Conservation (phyloP, 1,284 basidiomycete species). For the Xanthoconium separans region DNA sequence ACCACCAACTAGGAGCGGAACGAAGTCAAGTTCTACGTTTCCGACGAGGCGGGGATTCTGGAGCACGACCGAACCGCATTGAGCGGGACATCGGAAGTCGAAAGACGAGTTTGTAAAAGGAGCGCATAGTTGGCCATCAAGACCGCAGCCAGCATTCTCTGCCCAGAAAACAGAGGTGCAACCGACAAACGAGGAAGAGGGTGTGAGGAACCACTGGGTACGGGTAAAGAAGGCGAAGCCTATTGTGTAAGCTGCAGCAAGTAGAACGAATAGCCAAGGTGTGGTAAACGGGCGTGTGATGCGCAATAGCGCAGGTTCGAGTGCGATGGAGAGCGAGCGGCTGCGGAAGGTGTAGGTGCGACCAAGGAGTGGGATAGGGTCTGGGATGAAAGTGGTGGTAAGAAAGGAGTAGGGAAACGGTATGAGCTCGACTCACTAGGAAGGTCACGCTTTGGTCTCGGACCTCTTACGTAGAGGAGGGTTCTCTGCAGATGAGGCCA, state of each 20-base stretch:
- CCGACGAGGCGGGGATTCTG: constrained; percentile 82
- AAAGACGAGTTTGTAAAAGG: constrained; percentile 66
- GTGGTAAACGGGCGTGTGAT: constrained; percentile 50
- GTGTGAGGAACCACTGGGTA: constrained; percentile 70
- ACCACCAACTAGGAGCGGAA: constrained; percentile 82
- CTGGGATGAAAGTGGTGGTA: constrained; percentile 35
- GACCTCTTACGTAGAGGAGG: constrained; percentile 52
- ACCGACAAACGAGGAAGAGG: constrained; percentile 57
- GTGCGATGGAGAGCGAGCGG: constrained; percentile 39
- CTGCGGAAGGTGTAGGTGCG: constrained; percentile 42
- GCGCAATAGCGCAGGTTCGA: constrained; percentile 55
- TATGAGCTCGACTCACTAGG: constrained; percentile 25
- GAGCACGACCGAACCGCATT: constrained; percentile 65
- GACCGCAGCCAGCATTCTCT: constrained; percentile 71
- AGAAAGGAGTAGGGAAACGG: constrained; percentile 3
- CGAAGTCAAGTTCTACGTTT: constrained; percentile 58
- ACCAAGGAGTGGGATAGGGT: constrained; percentile 54
- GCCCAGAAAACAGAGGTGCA: constrained; percentile 75
- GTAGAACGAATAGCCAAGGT: constrained; percentile 53
- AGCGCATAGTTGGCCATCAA: constrained; percentile 66
- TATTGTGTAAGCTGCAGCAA: constrained; percentile 67
- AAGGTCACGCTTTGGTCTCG: constrained; percentile 57
- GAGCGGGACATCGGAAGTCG: constrained; percentile 81
- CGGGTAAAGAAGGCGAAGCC: constrained; percentile 70
- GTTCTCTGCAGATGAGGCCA: constrained; percentile 20